Evolutionary conservation across 2,329 filamentous ascomycete species (phyloP).

Genomic region (Ploettnerulaceae sp.): DNA sequence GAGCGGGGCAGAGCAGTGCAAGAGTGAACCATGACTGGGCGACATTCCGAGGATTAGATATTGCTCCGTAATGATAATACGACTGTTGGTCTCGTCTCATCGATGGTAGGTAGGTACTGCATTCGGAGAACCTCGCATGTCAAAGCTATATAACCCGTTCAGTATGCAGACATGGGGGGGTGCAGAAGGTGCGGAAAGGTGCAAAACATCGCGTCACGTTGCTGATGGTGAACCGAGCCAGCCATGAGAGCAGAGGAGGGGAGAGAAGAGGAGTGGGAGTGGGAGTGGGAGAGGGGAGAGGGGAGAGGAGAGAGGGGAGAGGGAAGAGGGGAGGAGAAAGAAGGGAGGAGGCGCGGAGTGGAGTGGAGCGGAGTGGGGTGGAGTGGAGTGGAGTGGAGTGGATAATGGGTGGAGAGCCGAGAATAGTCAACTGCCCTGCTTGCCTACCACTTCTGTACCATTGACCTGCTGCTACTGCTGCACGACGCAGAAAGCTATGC

Average conservation of each 20-base stretch:
- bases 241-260: not conserved
- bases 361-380: too few relatives aligned
- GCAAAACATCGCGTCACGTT: slow-evolving; percentile 9
- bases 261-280: too few relatives aligned
- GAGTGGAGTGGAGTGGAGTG: too few relatives aligned
- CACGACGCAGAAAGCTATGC: not conserved
- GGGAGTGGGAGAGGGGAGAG: too few relatives aligned
- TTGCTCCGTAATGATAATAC: slow-evolving; percentile 13
- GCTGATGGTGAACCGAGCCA: not conserved
- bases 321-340: too few relatives aligned
- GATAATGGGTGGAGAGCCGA: too few relatives aligned
- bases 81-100: not conserved
- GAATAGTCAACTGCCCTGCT: not conserved
- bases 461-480: too few relatives aligned
- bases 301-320: too few relatives aligned
- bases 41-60: not conserved
- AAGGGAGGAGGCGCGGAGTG: too few relatives aligned
- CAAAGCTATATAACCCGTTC: slow-evolving; percentile 7
- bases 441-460: not conserved
- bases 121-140: slow-evolving; percentile 17
- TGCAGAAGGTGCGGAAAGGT: too few relatives aligned
- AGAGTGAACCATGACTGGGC: not conserved
- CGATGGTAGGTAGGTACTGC: not conserved
- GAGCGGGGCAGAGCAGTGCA: not conserved
- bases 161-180: too few relatives aligned